Base-by-base conservation (phyloP, 768 basidiomycete species). In the Panaeolus cyanescens region DNA sequence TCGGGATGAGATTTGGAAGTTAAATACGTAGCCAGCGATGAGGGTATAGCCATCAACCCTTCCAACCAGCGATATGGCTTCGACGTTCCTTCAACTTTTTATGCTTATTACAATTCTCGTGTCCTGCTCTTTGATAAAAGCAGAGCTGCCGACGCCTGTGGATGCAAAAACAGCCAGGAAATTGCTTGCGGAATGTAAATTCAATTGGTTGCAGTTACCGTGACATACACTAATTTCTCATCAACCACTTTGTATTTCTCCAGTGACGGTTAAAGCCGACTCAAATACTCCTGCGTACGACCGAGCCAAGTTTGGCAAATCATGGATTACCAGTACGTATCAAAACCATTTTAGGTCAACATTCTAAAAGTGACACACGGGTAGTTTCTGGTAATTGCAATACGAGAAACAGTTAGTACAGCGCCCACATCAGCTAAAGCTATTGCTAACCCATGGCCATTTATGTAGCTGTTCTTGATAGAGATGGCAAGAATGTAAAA, bases 371-470 rank as follows among this genome's bases (percentile, higher is more conserved):
- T 28, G 25, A 13, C 6, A 8, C 10, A 20, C 12, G 4, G 4
- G 12, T 60, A 83, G 82, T 85, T 62, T 80, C 78, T 1, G 84
- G 84, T 25, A n/a, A 66, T 1, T 85, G 84, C 68, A 75, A 85
- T 65, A 83, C 84, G 1, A 72, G 83, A 39, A 82, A 85, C 67
- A 83, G 83, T 83, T 55, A 61, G 79, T 58, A 20, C 1, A 25
- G 5, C 12, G 30, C 7, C 28, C 13, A 32, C 59, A 13, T 5
- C 20, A 22, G 37, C 32, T 4, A 34, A 5, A 50, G 13, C n/a
- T n/a, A n/a, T 28, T 50, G 32, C 9, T 30, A 9, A 22, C 31
- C 55, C n/a, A n/a, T n/a, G n/a, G n/a, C 17, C 19, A 32, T 31
- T 19, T 15, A 12, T 22, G 9, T 55, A 81, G 79, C 78, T 32